Evolutionary conservation across 768 basidiomycete species (phyloP).

Genomic region (Tricholomella constricta): DNA sequence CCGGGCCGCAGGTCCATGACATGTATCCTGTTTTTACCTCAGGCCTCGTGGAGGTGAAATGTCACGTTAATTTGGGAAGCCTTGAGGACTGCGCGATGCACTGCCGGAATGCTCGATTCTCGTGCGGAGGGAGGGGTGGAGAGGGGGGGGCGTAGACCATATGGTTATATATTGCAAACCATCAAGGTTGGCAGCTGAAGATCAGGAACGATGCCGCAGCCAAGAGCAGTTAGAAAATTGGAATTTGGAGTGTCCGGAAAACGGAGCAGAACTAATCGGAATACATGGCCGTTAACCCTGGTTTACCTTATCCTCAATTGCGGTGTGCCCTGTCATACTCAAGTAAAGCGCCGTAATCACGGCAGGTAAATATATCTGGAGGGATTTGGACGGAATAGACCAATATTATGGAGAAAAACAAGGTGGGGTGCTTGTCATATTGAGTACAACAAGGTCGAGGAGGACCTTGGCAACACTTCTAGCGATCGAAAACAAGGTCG

Average conservation of each 20-base stretch:
- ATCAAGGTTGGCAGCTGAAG: constrained; percentile 1
- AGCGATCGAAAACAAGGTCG: constrained; percentile 11
- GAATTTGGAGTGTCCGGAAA: neutral
- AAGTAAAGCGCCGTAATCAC: neutral
- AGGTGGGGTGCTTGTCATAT: no score
- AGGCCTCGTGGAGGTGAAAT: neutral
- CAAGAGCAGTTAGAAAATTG: neutral
- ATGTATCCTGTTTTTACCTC: constrained; percentile 10
- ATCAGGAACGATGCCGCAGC: neutral
- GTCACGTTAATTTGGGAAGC: neutral
- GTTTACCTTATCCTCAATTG: neutral
- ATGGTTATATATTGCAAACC: neutral
- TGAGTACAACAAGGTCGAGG: neutral
- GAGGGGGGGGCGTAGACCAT: neutral
- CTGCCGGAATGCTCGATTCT: no score
- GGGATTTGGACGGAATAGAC: no score
- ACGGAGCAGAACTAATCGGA: neutral
- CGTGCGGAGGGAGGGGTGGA: no score
- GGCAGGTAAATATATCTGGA: neutral
- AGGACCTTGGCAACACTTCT: neutral
- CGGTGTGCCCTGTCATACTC: neutral
- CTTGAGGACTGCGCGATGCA: no score
- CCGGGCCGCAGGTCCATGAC: constrained; percentile 12
- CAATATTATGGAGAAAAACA: no score
- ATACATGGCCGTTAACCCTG: neutral